A percentile compares a stretch with the other conserved stretches of the same genome.
Conservation (phyloP, 495 filamentous ascomycete species). For the Xeromyces bisporus region DNA sequence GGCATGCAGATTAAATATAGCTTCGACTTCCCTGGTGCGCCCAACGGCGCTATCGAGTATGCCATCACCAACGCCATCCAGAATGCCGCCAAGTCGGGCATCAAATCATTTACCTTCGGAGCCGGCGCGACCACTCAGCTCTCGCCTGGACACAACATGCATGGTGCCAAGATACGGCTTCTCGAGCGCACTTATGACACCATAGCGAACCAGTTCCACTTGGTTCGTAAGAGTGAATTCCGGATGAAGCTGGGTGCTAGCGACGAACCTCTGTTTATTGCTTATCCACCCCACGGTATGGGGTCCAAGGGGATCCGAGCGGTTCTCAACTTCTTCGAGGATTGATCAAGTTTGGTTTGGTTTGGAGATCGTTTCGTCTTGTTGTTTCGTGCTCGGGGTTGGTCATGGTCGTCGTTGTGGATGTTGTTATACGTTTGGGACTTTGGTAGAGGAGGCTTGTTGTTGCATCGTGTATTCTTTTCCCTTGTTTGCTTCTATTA, state of each 20-base stretch:
- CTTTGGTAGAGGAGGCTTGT: too few relatives aligned
- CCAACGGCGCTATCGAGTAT: constrained; percentile 63
- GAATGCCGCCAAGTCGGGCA: constrained; percentile 41
- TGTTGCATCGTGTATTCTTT: too few relatives aligned
- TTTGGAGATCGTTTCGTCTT: too few relatives aligned
- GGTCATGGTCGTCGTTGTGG: too few relatives aligned
- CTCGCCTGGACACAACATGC: constrained; percentile 56
- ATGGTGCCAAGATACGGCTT: constrained; percentile 54
- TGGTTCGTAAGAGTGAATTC: constrained; percentile 74
- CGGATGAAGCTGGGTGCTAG: constrained; percentile 64
- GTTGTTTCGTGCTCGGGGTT: too few relatives aligned
- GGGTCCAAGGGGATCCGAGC: constrained; percentile 60
- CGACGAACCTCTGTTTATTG: constrained; percentile 66
- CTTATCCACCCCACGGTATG: constrained; percentile 64
- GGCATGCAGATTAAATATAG: constrained; percentile 83
- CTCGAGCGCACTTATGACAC: constrained; percentile 60
- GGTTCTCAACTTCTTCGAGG: constrained; percentile 70
- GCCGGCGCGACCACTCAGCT: constrained; percentile 53
- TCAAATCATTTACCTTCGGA: constrained; percentile 59
- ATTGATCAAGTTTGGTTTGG: constrained; percentile 25
- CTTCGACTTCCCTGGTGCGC: constrained; percentile 65
- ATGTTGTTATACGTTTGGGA: too few relatives aligned
- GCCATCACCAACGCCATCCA: constrained; percentile 65
- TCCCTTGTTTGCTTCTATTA: too few relatives aligned
- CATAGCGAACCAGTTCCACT: constrained; percentile 57